Conservation (phyloP, 169 alveolate species). For the Plasmodium reichenowi region DNA sequence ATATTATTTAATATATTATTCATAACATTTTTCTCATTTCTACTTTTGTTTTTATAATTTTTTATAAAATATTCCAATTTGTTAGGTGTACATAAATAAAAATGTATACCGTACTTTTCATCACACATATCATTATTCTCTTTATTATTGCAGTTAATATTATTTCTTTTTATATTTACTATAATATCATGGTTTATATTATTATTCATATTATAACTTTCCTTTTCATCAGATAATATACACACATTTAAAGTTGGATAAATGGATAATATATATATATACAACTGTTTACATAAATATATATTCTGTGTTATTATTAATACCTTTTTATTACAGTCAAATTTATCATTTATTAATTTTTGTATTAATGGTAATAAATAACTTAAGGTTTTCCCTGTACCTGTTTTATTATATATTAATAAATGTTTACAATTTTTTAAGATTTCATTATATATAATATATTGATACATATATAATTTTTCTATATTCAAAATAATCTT, state of each 20-base stretch:
- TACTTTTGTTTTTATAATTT: conserved; percentile 55
- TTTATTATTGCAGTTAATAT: background rate
- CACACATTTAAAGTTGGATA: conserved; percentile 72
- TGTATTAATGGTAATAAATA: conserved; percentile 80
- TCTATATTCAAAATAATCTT: conserved; percentile 52
- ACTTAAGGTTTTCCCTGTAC: conserved; percentile 81
- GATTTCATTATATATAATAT: conserved; percentile 56
- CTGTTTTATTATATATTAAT: conserved; percentile 74
- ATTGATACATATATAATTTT: conserved; percentile 66
- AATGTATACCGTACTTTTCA: conserved; percentile 65
- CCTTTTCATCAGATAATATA: conserved; percentile 60
- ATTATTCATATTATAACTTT: background rate
- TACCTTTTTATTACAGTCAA: conserved; percentile 36
- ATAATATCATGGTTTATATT: no score
- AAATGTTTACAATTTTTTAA: conserved; percentile 43
- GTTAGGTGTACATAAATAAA: conserved; percentile 54
- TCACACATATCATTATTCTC: conserved; percentile 1
- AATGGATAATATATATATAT: conserved; percentile 66
- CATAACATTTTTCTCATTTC: conserved; percentile 69
- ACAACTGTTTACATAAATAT: conserved; percentile 65
- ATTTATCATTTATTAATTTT: conserved; percentile 64
- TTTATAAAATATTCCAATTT: conserved; percentile 59
- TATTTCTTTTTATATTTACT: conserved; percentile 2
- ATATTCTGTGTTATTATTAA: conserved; percentile 73
- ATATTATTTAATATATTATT: conserved; percentile 68